These are phyloP conservation scores for Coffea humblotiana DNA, from an alignment of 305 asterid species.

Conservation along the genomic window DNA sequence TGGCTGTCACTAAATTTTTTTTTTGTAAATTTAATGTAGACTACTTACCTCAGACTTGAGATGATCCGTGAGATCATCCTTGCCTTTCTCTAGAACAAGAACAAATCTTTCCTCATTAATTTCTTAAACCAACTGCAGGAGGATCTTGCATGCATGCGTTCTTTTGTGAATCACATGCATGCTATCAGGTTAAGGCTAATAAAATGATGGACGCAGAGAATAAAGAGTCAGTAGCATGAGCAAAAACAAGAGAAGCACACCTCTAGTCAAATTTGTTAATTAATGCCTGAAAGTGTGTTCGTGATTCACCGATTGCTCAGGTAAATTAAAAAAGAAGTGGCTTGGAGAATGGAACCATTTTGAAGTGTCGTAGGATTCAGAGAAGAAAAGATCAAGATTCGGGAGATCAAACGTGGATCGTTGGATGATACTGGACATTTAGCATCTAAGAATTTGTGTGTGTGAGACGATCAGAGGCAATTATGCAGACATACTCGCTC, in stretches of 20 bases:
- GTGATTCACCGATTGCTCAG: background rate
- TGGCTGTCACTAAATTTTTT: background rate
- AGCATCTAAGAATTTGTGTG: constrained; percentile 30
- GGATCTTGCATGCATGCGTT: background rate
- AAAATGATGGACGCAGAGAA: background rate
- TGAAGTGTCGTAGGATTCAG: constrained; percentile 22
- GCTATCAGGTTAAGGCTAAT: background rate
- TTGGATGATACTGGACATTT: constrained; percentile 35
- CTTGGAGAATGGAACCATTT: background rate
- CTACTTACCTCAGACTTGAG: background rate
- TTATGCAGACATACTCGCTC: constrained; percentile 20
- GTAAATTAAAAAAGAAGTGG: background rate
- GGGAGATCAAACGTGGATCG: constrained; percentile 26
- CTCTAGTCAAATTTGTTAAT: no score
- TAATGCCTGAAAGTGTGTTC: no score
- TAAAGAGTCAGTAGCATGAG: no score
- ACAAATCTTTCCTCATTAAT: background rate
- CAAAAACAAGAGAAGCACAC: no score
- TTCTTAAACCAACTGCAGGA: background rate
- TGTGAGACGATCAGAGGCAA: constrained; percentile 26
- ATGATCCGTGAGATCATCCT: background rate
- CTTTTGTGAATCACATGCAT: background rate
- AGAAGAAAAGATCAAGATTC: constrained; percentile 6
- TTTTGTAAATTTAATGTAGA: background rate
- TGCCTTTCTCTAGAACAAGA: constrained; percentile 8